These are phyloP conservation scores for Limonomyces culmigenus DNA, from an alignment of 1,284 basidiomycete genomes.

Conservation along the genomic window DNA sequence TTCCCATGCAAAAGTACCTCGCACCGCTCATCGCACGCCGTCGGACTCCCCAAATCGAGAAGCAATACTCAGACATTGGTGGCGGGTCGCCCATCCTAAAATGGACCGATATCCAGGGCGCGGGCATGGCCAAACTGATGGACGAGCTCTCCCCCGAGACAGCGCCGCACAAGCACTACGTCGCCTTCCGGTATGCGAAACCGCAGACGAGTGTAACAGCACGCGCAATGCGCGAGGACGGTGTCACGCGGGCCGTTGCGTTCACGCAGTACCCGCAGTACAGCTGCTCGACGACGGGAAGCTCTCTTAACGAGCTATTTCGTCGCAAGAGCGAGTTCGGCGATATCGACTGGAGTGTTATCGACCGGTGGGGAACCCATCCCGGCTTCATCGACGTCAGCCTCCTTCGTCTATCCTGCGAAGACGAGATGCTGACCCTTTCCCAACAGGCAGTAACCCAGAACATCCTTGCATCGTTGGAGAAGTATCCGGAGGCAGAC, in stretches of 20 bases:
- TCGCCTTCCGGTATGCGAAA: slow-evolving; percentile 86
- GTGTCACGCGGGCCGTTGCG: slow-evolving; percentile 84
- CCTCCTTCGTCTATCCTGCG: too few species aligned
- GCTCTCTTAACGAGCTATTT: slow-evolving; percentile 90
- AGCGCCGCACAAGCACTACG: slow-evolving; percentile 92
- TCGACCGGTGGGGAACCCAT: slow-evolving; percentile 97
- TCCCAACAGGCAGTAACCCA: slow-evolving; percentile 66
- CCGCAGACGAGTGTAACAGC: slow-evolving; percentile 81
- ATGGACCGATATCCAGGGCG: slow-evolving; percentile 83
- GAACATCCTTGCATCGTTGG: slow-evolving; percentile 75
- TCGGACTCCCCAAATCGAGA: slow-evolving; percentile 87
- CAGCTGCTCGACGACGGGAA: slow-evolving; percentile 95
- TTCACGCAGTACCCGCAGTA: slow-evolving; percentile 99
- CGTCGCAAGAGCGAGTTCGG: slow-evolving; percentile 37
- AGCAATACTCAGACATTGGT: slow-evolving; percentile 91
- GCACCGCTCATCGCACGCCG: slow-evolving; percentile 84
- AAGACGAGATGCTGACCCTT: too few species aligned
- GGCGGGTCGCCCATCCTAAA: slow-evolving; percentile 95
- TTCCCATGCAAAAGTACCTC: slow-evolving; percentile 80
- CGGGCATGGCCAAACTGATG: slow-evolving; percentile 77
- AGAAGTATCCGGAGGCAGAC: slow-evolving; percentile 57
- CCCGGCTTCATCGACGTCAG: slow-evolving; percentile 82
- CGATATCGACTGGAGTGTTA: slow-evolving; percentile 88
- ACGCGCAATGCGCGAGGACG: slow-evolving; percentile 77
- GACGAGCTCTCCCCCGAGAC: slow-evolving; percentile 88